phyloP scores from a whole-genome alignment of 2,329 filamentous ascomycete genomes.

The Proliferodiscus dingleyae region DNA sequence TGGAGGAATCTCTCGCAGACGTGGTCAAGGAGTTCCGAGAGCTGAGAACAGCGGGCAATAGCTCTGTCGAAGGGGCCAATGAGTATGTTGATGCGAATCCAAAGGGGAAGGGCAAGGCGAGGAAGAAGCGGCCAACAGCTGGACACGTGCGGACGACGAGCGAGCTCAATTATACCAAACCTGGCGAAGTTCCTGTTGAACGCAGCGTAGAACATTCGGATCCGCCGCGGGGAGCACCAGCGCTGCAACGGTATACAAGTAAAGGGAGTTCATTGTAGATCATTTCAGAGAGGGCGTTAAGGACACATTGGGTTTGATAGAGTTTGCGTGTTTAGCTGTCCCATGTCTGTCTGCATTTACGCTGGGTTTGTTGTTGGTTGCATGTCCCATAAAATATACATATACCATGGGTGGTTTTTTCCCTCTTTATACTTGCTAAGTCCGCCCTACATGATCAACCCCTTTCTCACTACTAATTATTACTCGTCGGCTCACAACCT shows the following conservation, averaged over 20 bases:
- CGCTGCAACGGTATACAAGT: conserved; percentile 8
- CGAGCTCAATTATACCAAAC: conserved; percentile 14
- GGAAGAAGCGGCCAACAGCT: conserved; percentile 5
- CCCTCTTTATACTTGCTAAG: too few relatives aligned
- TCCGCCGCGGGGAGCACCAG: not conserved
- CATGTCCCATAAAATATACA: too few relatives aligned
- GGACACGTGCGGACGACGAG: conserved; percentile 14
- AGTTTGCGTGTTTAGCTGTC: too few relatives aligned
- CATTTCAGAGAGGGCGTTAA: too few relatives aligned
- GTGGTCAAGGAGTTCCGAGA: conserved; percentile 68
- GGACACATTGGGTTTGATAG: too few relatives aligned
- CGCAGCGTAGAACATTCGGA: not conserved
- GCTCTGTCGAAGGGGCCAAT: conserved; percentile 13
- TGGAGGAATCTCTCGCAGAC: conserved; percentile 86
- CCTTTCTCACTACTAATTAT: too few relatives aligned
- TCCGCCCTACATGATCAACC: too few relatives aligned
- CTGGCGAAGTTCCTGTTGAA: conserved; percentile 2
- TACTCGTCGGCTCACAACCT: too few relatives aligned
- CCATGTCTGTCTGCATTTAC: too few relatives aligned
- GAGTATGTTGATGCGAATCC: conserved; percentile 11
- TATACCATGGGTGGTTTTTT: too few relatives aligned
- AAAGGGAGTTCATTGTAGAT: conserved; percentile 23
- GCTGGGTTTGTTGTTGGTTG: too few relatives aligned
- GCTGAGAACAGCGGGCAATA: conserved; percentile 28
- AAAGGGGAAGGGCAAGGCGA: conserved; percentile 16